Percentiles rank a stretch among this genome's conserved stretches.
Conservation (phyloP, 208 protist species). For the Crithidia brevicula region DNA sequence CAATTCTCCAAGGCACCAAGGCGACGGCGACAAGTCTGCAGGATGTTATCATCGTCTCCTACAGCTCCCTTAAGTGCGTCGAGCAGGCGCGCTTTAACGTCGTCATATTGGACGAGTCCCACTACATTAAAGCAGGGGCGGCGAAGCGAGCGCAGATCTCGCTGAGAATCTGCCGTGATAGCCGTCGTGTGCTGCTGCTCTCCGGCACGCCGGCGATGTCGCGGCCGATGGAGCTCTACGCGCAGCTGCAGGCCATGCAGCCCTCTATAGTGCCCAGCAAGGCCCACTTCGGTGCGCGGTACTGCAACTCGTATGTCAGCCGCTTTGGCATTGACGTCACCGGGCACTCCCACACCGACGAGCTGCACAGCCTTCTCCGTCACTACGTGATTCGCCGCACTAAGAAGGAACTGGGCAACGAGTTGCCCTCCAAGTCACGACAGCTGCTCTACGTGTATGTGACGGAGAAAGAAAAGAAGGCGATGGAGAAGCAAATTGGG, state of each 20-base stretch:
- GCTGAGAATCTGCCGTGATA: slow-evolving; percentile 76
- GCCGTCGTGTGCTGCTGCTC: slow-evolving; percentile 86
- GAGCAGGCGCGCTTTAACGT: slow-evolving; percentile 74
- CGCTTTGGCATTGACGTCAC: slow-evolving; percentile 76
- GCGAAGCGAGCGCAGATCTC: slow-evolving; percentile 83
- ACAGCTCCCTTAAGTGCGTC: slow-evolving; percentile 80
- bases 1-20: slow-evolving; percentile 70
- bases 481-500: slow-evolving; percentile 74
- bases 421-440: slow-evolving; percentile 90
- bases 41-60: slow-evolving; percentile 82
- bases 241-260: slow-evolving; percentile 89
- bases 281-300: slow-evolving; percentile 90
- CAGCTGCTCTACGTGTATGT: slow-evolving; percentile 89
- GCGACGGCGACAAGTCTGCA: slow-evolving; percentile 45
- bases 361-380: slow-evolving; percentile 92
- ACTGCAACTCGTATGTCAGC: slow-evolving; percentile 91
- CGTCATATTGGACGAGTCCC: slow-evolving; percentile 96
- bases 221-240: slow-evolving; percentile 95
- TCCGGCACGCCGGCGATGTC: slow-evolving; percentile 94
- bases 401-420: slow-evolving; percentile 89
- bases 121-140: slow-evolving; percentile 94
- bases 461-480: slow-evolving; percentile 83
- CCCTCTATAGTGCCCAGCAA: slow-evolving; percentile 57
- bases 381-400: slow-evolving; percentile 94
- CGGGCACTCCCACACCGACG: slow-evolving; percentile 86